A percentile compares a stretch with the other conserved stretches of the same genome.
Evolutionary conservation across 2,329 filamentous ascomycete genomes (phyloP).

Genomic region (Neophaeococcomyces mojaviensis): DNA sequence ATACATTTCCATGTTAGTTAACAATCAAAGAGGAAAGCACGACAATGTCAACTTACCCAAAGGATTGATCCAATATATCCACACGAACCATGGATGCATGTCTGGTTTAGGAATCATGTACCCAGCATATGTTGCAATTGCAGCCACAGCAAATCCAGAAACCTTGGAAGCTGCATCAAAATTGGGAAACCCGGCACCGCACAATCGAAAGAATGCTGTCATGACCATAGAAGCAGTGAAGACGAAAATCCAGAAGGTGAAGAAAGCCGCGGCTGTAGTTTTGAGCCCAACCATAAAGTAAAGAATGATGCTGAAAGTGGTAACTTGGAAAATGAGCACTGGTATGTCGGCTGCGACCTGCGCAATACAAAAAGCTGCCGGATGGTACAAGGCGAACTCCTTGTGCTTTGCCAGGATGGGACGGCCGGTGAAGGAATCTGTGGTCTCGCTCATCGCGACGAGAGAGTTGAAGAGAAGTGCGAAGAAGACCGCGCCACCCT

Average conservation of each 20-base stretch:
- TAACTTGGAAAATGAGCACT: constrained; percentile 53
- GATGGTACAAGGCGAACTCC: constrained; percentile 50
- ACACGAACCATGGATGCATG: constrained; percentile 47
- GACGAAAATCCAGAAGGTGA: constrained; percentile 52
- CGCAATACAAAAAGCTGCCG: constrained; percentile 37
- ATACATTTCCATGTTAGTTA: too few species aligned
- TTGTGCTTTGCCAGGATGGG: constrained; percentile 55
- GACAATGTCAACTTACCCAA: too few species aligned
- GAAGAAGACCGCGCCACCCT: constrained; percentile 58
- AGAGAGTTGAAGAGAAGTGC: constrained; percentile 55
- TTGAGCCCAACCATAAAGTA: constrained; percentile 60
- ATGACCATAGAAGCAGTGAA: constrained; percentile 49
- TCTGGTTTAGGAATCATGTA: constrained; percentile 39
- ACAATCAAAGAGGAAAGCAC: too few species aligned
- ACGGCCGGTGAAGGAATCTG: constrained; percentile 53
- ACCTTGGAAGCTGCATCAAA: constrained; percentile 55
- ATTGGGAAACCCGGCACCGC: constrained; percentile 49
- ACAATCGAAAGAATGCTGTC: constrained; percentile 51
- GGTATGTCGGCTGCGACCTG: constrained; percentile 45
- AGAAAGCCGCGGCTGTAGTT: constrained; percentile 47
- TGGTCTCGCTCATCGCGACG: constrained; percentile 60
- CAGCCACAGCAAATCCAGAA: constrained; percentile 32
- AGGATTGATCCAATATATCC: constrained; percentile 34
- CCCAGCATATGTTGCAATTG: constrained; percentile 35
- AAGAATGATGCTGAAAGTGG: constrained; percentile 49